Conservation (phyloP, 768 basidiomycete genomes). For the Panellus pusillus region DNA sequence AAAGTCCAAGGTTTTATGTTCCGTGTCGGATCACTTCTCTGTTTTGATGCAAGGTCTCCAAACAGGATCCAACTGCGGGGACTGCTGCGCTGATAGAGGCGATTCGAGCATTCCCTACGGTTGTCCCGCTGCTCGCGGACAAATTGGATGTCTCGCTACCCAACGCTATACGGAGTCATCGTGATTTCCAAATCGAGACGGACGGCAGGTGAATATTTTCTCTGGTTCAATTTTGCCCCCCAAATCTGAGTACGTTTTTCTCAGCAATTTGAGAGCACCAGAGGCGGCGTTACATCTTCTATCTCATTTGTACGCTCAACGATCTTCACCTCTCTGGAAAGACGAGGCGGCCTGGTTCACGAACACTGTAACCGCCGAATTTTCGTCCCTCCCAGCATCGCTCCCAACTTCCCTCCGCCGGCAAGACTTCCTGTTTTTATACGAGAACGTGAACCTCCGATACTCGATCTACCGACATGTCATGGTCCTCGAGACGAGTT, state of each 20-base stretch:
- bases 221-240: neutral
- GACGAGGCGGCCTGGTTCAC: constrained; percentile 71
- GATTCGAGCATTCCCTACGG: constrained; percentile 73
- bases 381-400: constrained; percentile 37
- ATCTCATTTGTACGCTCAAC: constrained; percentile 84
- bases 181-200: constrained; percentile 67
- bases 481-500: constrained; percentile 66
- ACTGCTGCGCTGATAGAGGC: constrained; percentile 73
- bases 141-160: constrained; percentile 75
- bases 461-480: constrained; percentile 73
- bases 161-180: constrained; percentile 54
- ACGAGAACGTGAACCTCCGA: constrained; percentile 40
- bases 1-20: constrained; percentile 37
- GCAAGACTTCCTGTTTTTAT: constrained; percentile 38
- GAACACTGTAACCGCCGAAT: constrained; percentile 47
- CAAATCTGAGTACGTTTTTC: neutral
- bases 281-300: constrained; percentile 69
- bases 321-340: constrained; percentile 83
- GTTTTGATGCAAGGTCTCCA: neutral
- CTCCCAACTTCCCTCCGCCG: constrained; percentile 36
- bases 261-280: constrained; percentile 40
- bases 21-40: neutral
- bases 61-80: constrained; percentile 56
- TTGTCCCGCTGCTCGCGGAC: constrained; percentile 82
- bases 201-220: constrained; percentile 56